Base-by-base conservation (phyloP, 2,329 filamentous ascomycete genomes). In the Lasiodiplodia citricola region DNA sequence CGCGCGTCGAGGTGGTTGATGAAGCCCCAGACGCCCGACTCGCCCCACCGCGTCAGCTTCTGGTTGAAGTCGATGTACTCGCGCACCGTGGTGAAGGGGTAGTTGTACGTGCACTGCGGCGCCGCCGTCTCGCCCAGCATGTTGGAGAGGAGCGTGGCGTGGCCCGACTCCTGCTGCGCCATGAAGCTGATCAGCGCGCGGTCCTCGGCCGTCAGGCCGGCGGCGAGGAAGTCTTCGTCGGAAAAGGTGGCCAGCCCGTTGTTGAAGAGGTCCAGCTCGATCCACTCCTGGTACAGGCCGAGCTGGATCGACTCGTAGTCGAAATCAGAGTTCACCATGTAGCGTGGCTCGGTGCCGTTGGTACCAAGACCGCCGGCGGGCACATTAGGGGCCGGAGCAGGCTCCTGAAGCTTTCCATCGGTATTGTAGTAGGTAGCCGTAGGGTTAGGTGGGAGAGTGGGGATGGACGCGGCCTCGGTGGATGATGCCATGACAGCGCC, bases 31-130 rank as follows among this genome's bases (percentile, higher is more conserved):
- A 94, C 92, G 57, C 92, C 91, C 13, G 90, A 87, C 78, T 96
- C 92, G 60, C 92, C 92, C 79, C 87, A 93, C 41, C 92, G 90
- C 1, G 93, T 96, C n/a, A 96, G 81, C 80, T 94, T 94, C 81
- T 95, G 92, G 79, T 88, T 90, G 81, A 96, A 96, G 82, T 96
- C 92, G 74, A 96, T 84, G 75, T 88, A 95, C 79, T 96, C 92
- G 66, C 85, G 87, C 0, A 95, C 89, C 38, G 88, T 94, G 67
- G 82, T 87, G 76, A 88, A 92, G 1, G 92, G 92, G 76, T 96
- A 96, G 81, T 93, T 89, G 83, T 96, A 96, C 0, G 86, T 90
- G 82, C 92, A 96, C 77, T 93, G 90, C 66, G 85, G 84, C 0
- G 92, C 91, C 0, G 92, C 83, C 67, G 81, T 91, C 69, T 87